Evolutionary conservation across 139 green algal genomes (phyloP).

Genomic region (Haematococcus sp.): DNA sequence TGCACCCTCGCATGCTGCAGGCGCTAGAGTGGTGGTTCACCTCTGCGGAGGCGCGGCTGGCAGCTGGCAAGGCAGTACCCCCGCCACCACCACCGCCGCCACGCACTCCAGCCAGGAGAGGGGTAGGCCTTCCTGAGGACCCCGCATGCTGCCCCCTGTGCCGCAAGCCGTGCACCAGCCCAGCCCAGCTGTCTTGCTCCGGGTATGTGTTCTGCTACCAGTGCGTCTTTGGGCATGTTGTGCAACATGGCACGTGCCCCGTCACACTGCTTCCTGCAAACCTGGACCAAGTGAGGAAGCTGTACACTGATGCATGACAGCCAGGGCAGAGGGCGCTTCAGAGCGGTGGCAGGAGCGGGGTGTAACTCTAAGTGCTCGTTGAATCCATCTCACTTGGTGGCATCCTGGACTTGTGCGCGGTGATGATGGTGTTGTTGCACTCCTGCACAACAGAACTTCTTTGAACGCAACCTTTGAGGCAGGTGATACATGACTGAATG

Average conservation of each 20-base stretch:
- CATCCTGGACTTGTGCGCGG: background rate
- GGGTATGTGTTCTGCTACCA: conserved; percentile 95
- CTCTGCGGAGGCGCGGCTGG: conserved; percentile 73
- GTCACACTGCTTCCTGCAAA: conserved; percentile 64
- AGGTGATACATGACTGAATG: too few relatives aligned
- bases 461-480: too few relatives aligned
- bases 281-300: conserved; percentile 72
- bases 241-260: conserved; percentile 64
- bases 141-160: conserved; percentile 76
- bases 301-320: conserved; percentile 60
- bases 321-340: too few relatives aligned
- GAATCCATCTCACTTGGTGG: background rate
- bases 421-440: too few relatives aligned
- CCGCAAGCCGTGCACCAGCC: conserved; percentile 2
- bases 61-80: conserved; percentile 41
- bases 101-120: conserved; percentile 42
- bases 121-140: conserved; percentile 70
- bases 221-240: conserved; percentile 73
- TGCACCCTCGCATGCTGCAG: conserved; percentile 3
- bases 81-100: conserved; percentile 58
- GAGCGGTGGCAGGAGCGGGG: too few relatives aligned
- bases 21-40: conserved; percentile 93
- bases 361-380: background rate
- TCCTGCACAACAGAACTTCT: too few relatives aligned
- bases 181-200: conserved; percentile 47